A percentile compares a stretch with the other conserved stretches of the same genome.
These are phyloP conservation scores for Fusarium sarcochroum DNA, from an alignment of 2,329 filamentous ascomycete species.

Conservation along the genomic window DNA sequence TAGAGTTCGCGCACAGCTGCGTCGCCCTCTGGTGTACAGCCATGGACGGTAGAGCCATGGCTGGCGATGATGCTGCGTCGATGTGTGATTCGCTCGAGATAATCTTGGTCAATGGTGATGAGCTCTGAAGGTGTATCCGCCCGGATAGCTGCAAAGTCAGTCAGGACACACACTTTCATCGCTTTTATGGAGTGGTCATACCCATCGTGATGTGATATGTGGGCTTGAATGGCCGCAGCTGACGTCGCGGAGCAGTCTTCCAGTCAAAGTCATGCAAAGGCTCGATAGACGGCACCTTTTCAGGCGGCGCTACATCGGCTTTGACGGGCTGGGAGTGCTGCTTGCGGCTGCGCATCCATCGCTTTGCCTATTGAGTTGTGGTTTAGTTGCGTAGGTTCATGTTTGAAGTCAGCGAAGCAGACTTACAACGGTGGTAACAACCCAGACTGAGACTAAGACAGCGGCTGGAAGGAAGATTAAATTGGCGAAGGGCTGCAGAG, in stretches of 20 bases:
- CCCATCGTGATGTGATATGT: slow-evolving; percentile 41
- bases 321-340: slow-evolving; percentile 8
- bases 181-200: neutral
- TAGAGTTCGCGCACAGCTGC: slow-evolving; percentile 64
- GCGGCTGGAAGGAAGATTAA: slow-evolving; percentile 21
- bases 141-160: slow-evolving; percentile 55
- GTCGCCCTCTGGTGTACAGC: slow-evolving; percentile 57
- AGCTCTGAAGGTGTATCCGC: slow-evolving; percentile 62
- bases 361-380: slow-evolving; percentile 24
- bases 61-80: slow-evolving; percentile 56
- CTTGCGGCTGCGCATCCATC: slow-evolving; percentile 38
- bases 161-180: fast-evolving
- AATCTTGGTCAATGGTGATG: slow-evolving; percentile 67
- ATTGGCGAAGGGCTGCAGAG: slow-evolving; percentile 15
- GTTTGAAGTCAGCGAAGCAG: neutral
- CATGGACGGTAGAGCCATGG: slow-evolving; percentile 55
- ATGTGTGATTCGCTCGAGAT: slow-evolving; percentile 59
- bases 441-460: slow-evolving; percentile 23
- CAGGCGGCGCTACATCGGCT: neutral
- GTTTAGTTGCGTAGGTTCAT: neutral
- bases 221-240: slow-evolving; percentile 29
- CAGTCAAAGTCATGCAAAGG: slow-evolving; percentile 34
- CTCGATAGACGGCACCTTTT: slow-evolving; percentile 12
- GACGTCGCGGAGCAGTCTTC: slow-evolving; percentile 17
- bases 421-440: slow-evolving; percentile 27